These are phyloP conservation scores for Fusarium xyrophilum DNA, from an alignment of 2,329 filamentous ascomycete genomes.

Conservation along the genomic window DNA sequence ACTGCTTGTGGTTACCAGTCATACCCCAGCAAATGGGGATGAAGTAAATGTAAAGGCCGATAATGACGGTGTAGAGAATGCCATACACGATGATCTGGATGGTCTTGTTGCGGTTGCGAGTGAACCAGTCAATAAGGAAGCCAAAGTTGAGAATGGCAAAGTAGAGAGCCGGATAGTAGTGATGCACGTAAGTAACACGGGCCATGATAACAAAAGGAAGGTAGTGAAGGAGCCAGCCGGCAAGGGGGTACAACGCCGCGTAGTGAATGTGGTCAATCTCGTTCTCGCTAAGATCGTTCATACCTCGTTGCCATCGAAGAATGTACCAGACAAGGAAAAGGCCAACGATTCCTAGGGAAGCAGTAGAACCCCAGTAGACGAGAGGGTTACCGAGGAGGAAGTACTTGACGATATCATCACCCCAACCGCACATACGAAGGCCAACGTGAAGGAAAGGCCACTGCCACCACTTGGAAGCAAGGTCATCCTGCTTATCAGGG, in stretches of 20 bases:
- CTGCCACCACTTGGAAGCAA: conserved; percentile 97
- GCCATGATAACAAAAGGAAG: conserved; percentile 97
- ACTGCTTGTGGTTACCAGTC: conserved; percentile 82
- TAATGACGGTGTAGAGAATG: conserved; percentile 73
- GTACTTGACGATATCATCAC: conserved; percentile 94
- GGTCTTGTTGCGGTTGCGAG: conserved; percentile 68
- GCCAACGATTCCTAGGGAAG: conserved; percentile 75
- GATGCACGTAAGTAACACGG: conserved; percentile 97
- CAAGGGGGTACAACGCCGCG: conserved; percentile 85
- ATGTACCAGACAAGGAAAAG: conserved; percentile 82
- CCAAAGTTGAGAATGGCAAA: conserved; percentile 91
- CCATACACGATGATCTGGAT: conserved; percentile 75
- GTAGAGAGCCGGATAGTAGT: conserved; percentile 98
- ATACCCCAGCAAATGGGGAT: conserved; percentile 97
- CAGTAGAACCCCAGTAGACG: conserved; percentile 94
- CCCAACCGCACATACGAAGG: conserved; percentile 98
- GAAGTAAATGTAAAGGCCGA: conserved; percentile 88
- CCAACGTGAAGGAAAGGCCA: conserved; percentile 97
- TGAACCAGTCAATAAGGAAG: conserved; percentile 86
- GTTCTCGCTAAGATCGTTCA: conserved; percentile 75
- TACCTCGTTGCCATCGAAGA: conserved; percentile 95
- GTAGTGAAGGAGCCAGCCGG: conserved; percentile 97
- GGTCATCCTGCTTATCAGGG: conserved; percentile 97
- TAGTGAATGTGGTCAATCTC: conserved; percentile 97
- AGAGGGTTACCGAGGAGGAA: conserved; percentile 97